Base-by-base conservation (phyloP, 2,329 filamentous ascomycete genomes). In the Malbranchea zuffiana region DNA sequence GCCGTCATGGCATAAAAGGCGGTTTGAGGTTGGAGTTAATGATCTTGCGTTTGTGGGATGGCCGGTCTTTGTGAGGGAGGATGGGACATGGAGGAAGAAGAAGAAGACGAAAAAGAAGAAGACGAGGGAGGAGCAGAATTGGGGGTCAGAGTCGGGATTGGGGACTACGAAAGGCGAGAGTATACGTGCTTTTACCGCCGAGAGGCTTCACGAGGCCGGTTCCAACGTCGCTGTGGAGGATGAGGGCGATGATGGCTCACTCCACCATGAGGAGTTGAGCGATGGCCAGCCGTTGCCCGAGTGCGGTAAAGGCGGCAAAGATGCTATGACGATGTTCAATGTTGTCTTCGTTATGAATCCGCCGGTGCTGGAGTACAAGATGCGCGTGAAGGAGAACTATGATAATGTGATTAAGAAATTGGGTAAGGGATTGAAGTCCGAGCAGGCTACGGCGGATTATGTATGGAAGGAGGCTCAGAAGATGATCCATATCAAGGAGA, bases 251-350 rank as follows among this genome's bases (percentile, higher is more conserved):
- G 30, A 17, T 12, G 18, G 13, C n/a, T 33, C 23, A 23, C 36
- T 23, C 12, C 34, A 29, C 5, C 29, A 24, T 5, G 34, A 12
- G 23, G 36, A 39, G 26, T 31, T 15, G 11, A 17, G 23, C 21
- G n/a, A 26, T 19, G 24, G 33, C 10, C 30, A 40, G 11, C 33
- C 34, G 29, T 26, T 28, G 8, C 8, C 28, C 10, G 30, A 24
- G 24, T 19, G 37, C 24, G 15, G 24, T 15, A 20, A 15, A 18
- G 30, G 35, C 20, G 65, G 67, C 34, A 69, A 67, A 42, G 64
- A 73, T 41, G 74, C 75, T 31, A 87, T 96, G 82, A 86, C 80
- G 44, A 96, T 96, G 88, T 98, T 98, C 62, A 93, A 95, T 57
- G 74, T 95, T 7, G 86, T 96, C 16, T 96, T 96, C 57, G 82